Conservation (phyloP, 2,329 filamentous ascomycete species). For the Fusarium verrucosum region DNA sequence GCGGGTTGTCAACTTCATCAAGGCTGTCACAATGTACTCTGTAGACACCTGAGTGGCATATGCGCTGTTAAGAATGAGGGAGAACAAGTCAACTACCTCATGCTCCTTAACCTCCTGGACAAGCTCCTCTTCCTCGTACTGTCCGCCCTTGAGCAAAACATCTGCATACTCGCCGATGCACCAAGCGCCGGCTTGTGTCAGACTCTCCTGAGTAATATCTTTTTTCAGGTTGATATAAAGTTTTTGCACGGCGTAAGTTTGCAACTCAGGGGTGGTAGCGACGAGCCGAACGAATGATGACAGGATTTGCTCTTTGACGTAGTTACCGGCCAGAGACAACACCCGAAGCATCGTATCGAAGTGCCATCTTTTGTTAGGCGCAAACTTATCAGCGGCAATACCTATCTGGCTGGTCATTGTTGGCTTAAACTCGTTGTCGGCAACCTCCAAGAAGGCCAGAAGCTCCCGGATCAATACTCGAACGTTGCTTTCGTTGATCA, state of each 20-base stretch:
- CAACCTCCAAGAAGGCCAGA: constrained; percentile 93
- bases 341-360: constrained; percentile 97
- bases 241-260: constrained; percentile 97
- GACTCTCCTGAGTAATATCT: constrained; percentile 95
- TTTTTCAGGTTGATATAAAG: constrained; percentile 90
- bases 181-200: constrained; percentile 94
- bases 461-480: constrained; percentile 92
- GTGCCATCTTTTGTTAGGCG: constrained; percentile 98
- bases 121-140: constrained; percentile 93
- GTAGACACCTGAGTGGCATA: constrained; percentile 91
- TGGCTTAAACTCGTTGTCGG: constrained; percentile 98
- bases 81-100: constrained; percentile 93
- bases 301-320: constrained; percentile 96
- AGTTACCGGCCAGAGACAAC: constrained; percentile 91
- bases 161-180: constrained; percentile 98
- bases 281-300: constrained; percentile 97
- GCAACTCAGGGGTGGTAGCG: constrained; percentile 90
- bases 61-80: constrained; percentile 90
- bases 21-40: constrained; percentile 93
- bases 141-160: constrained; percentile 83
- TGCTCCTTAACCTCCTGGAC: constrained; percentile 82
- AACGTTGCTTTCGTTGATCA: constrained; percentile 97
- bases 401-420: constrained; percentile 99
- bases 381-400: constrained; percentile 93
- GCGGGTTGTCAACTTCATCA: constrained; percentile 94